These are phyloP conservation scores for Echinochloa phyllopogon DNA, from an alignment of 176 grass and related monocot species.

Conservation along the genomic window DNA sequence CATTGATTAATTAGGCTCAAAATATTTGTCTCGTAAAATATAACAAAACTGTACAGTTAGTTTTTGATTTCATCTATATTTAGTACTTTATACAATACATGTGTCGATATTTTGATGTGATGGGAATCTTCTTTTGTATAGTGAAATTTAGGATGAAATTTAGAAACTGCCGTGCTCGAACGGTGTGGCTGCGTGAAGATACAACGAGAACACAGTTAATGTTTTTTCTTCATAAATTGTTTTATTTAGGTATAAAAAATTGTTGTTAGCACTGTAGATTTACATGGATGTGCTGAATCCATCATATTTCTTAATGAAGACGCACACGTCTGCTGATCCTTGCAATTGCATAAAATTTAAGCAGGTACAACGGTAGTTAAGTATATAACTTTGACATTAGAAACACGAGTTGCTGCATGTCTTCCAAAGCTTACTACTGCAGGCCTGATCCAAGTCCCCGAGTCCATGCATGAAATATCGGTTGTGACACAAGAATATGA, in stretches of 20 bases:
- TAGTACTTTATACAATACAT: no score
- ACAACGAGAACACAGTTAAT: background rate
- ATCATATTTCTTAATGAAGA: background rate
- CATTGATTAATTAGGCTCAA: no score
- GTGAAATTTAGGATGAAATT: no score
- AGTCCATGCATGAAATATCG: conserved; percentile 11
- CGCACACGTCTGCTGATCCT: background rate
- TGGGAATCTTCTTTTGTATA: no score
- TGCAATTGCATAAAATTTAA: background rate
- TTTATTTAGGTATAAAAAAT: background rate
- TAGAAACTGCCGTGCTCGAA: no score
- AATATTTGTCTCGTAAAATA: no score
- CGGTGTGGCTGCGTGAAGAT: background rate
- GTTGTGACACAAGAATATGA: background rate
- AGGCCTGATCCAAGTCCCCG: background rate
- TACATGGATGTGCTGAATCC: background rate
- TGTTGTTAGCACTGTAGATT: background rate
- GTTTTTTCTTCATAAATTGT: background rate
- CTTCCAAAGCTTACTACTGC: background rate
- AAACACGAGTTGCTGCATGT: background rate
- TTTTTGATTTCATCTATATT: no score
- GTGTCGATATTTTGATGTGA: no score
- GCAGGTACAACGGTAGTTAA: background rate
- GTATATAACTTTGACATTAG: background rate
- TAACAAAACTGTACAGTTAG: no score